A percentile compares a stretch with the other conserved stretches of the same genome.
phyloP scores from a whole-genome alignment of 2,329 filamentous ascomycete genomes.

The Phyllosticta citribraziliensis region DNA sequence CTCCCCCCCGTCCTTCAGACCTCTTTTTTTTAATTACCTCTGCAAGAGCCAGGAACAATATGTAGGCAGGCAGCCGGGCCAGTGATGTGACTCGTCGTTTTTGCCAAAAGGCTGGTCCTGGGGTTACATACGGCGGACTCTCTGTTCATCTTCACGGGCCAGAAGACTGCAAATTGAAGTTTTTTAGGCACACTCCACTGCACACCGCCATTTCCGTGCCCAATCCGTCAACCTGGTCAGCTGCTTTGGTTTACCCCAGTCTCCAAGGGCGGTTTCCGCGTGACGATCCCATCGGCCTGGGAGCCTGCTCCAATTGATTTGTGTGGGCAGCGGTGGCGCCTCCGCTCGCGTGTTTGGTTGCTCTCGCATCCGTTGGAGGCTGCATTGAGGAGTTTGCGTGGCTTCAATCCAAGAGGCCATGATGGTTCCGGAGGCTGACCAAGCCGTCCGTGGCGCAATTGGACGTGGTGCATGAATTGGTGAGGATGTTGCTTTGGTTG shows the following conservation, averaged over 20 bases:
- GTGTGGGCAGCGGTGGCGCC: slow-evolving; percentile 2
- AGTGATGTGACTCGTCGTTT: slow-evolving; percentile 3
- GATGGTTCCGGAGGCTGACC: background rate
- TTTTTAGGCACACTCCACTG: slow-evolving; percentile 1
- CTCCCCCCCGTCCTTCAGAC: slow-evolving; percentile 2
- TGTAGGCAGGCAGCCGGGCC: background rate
- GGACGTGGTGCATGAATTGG: background rate
- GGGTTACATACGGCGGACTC: background rate
- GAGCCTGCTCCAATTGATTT: slow-evolving; percentile 5
- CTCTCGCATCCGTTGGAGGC: background rate
- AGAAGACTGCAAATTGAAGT: background rate
- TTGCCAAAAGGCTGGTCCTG: background rate
- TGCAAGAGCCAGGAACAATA: background rate
- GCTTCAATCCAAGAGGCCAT: background rate
- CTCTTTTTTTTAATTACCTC: background rate
- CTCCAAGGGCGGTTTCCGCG: slow-evolving; percentile 9
- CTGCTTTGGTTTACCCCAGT: background rate
- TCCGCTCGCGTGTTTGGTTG: slow-evolving; percentile 1
- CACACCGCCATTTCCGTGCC: slow-evolving; percentile 8
- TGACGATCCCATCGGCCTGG: slow-evolving; percentile 11
- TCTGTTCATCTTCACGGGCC: background rate
- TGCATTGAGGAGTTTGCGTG: too few relatives aligned
- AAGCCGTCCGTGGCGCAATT: background rate
- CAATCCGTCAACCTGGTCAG: slow-evolving; percentile 8
- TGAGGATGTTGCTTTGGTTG: background rate